These are phyloP conservation scores for Talaromyces atroroseus DNA, from an alignment of 2,329 filamentous ascomycete species.

Conservation along the genomic window DNA sequence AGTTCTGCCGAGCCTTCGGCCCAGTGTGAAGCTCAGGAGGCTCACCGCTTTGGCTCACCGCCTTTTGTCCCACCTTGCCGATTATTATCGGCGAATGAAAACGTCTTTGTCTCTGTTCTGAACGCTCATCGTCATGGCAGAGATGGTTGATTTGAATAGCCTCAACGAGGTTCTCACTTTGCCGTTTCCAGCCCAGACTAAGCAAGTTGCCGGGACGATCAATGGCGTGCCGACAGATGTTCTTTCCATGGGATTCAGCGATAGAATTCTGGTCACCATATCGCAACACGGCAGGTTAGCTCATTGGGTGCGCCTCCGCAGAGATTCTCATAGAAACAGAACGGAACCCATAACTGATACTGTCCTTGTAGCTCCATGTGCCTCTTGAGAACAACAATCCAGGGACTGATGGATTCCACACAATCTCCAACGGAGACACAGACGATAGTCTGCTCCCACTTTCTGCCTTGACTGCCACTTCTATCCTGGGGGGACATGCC, in stretches of 20 bases:
- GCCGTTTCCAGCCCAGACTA: conserved; percentile 65
- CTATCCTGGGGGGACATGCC: conserved; percentile 76
- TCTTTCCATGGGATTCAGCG: conserved; percentile 67
- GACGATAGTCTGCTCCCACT: conserved; percentile 65
- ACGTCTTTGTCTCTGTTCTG: background rate
- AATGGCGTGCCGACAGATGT: conserved; percentile 67
- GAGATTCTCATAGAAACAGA: background rate
- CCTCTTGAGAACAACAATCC: conserved; percentile 31
- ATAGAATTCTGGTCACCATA: conserved; percentile 87
- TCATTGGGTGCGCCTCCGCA: conserved; percentile 68
- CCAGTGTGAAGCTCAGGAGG: background rate
- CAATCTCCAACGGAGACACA: conserved; percentile 31
- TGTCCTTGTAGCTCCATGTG: conserved; percentile 24
- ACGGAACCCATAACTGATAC: background rate
- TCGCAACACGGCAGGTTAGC: conserved; percentile 78
- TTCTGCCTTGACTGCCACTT: conserved; percentile 76
- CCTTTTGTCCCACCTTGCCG: conserved; percentile 4
- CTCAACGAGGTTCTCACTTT: conserved; percentile 42
- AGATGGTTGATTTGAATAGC: conserved; percentile 19
- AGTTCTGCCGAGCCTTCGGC: conserved; percentile 20
- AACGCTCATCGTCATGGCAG: conserved; percentile 19
- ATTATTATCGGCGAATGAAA: conserved; percentile 5
- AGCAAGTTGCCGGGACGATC: conserved; percentile 56
- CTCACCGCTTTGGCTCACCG: conserved; percentile 22
- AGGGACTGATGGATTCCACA: conserved; percentile 34